phyloP scores from a whole-genome alignment of 257 asterid species.

The Cynanchum wilfordii region DNA sequence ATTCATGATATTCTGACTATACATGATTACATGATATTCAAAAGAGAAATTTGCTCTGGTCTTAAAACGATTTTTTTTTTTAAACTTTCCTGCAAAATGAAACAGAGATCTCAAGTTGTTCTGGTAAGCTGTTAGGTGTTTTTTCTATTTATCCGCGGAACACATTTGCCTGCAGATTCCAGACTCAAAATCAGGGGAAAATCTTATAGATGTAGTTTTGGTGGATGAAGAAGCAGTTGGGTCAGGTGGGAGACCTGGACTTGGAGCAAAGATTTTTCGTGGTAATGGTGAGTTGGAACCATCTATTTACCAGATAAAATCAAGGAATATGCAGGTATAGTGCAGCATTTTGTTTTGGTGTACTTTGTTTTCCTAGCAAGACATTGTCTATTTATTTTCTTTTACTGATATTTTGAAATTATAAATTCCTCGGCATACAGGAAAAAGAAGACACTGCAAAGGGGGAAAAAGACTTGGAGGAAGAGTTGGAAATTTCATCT shows the following conservation, averaged over 20 bases:
- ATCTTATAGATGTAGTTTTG: conserved; percentile 47
- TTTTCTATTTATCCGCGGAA: neutral
- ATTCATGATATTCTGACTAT: neutral
- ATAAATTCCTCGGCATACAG: conserved; percentile 1
- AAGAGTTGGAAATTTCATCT: conserved; percentile 11
- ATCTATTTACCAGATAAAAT: conserved; percentile 6
- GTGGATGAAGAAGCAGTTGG: conserved; percentile 96
- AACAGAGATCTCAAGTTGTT: neutral
- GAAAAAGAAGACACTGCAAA: conserved; percentile 2
- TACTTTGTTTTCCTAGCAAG: neutral
- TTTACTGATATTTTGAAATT: neutral
- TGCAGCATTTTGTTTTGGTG: neutral
- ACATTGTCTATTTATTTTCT: neutral
- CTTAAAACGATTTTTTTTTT: neutral
- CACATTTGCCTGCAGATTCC: conserved; percentile 50
- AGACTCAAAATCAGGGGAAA: conserved; percentile 52
- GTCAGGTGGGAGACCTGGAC: conserved; percentile 50
- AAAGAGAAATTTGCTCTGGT: neutral
- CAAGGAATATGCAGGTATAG: conserved; percentile 12
- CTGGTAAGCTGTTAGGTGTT: neutral
- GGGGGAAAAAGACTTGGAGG: conserved; percentile 17
- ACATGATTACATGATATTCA: neutral
- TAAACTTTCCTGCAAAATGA: neutral
- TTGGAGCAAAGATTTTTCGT: conserved; percentile 71
- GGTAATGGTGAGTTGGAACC: conserved; percentile 26